Evolutionary conservation across 2,329 filamentous ascomycete genomes (phyloP).

Genomic region (Claviceps sorghi): DNA sequence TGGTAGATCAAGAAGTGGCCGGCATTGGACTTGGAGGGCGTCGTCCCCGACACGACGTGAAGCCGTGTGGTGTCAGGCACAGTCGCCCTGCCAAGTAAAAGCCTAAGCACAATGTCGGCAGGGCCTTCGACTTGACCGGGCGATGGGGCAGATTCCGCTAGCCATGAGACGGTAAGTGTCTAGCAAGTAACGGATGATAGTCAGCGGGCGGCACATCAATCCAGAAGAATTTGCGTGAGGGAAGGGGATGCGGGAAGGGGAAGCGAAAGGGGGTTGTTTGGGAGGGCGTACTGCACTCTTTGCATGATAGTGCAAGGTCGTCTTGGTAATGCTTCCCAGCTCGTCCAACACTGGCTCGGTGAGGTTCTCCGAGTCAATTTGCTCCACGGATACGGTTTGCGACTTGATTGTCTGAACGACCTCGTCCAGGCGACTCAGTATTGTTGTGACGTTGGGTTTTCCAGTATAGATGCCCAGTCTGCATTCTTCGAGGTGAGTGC

Average conservation of each 20-base stretch:
- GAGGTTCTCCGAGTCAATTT: conserved; percentile 10
- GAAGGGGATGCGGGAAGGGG: not conserved
- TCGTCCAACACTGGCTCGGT: conserved; percentile 12
- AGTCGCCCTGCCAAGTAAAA: conserved; percentile 21
- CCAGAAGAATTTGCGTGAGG: not conserved
- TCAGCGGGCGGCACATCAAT: not conserved
- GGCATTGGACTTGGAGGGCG: not conserved
- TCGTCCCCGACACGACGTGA: conserved; percentile 10
- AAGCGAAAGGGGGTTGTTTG: not conserved
- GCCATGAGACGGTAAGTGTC: conserved; percentile 28
- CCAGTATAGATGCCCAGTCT: conserved; percentile 17
- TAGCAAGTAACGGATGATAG: conserved; percentile 4
- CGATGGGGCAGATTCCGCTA: conserved; percentile 14
- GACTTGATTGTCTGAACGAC: conserved; percentile 14
- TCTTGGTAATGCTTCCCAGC: conserved; percentile 20
- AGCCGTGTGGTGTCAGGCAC: conserved; percentile 4
- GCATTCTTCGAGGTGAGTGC: conserved; percentile 8
- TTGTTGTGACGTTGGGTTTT: conserved; percentile 15
- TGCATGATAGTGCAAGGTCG: conserved; percentile 12
- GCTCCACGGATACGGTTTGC: conserved; percentile 13
- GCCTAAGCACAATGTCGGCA: conserved; percentile 30
- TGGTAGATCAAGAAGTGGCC: conserved; percentile 12
- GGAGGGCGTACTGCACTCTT: conserved; percentile 10
- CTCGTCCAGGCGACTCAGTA: conserved; percentile 23
- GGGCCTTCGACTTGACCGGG: conserved; percentile 21